Evolutionary conservation across 129 eudicot species (phyloP).

Genomic region (Lactuca saligna): DNA sequence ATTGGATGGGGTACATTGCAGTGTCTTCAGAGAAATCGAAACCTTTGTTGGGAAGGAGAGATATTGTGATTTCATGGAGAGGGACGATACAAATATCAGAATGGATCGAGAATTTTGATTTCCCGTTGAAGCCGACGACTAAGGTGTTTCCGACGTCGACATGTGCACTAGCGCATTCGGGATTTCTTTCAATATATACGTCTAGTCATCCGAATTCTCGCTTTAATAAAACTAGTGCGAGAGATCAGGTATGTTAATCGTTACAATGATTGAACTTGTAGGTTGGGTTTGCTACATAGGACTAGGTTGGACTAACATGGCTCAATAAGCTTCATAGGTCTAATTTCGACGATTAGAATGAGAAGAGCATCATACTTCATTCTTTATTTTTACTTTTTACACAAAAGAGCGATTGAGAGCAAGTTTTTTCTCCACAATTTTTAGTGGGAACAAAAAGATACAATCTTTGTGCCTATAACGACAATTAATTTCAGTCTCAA

Average conservation of each 20-base stretch:
- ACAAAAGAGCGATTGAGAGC: not conserved
- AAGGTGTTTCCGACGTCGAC: constrained; percentile 14
- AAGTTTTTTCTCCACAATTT: not conserved
- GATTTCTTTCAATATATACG: constrained; percentile 39
- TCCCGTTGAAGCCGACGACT: constrained; percentile 31
- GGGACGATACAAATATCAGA: constrained; percentile 38
- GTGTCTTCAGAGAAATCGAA: constrained; percentile 43
- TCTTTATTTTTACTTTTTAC: not conserved
- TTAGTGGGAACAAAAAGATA: not conserved
- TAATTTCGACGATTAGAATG: not conserved
- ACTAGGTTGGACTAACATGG: not conserved
- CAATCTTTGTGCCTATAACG: not conserved
- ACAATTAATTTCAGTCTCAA: not conserved
- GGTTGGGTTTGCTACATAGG: not conserved
- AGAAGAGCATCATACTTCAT: not conserved
- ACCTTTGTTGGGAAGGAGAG: constrained; percentile 46
- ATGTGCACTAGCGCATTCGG: constrained; percentile 35
- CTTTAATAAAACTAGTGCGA: constrained; percentile 37
- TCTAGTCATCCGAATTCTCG: constrained; percentile 27
- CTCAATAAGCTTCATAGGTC: not conserved
- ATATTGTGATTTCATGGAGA: constrained; percentile 54
- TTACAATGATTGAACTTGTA: not conserved
- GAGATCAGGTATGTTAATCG: constrained; percentile 42
- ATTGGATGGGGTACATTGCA: constrained; percentile 54
- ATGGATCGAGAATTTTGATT: constrained; percentile 46